phyloP scores from a whole-genome alignment of 208 protist species.

The Phytomonas francai region DNA sequence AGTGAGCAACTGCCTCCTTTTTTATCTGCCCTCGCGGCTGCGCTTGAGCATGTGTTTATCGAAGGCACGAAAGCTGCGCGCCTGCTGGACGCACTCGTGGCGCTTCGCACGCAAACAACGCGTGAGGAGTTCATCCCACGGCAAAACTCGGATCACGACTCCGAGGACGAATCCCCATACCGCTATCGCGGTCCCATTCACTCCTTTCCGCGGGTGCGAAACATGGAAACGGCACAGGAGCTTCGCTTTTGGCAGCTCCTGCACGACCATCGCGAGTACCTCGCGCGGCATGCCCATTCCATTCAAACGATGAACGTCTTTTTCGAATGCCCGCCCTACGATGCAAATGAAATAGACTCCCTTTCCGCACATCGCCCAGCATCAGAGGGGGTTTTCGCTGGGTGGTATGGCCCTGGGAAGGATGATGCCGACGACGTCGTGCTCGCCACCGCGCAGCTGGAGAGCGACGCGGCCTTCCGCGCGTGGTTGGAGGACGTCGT shows the following conservation, averaged over 20 bases:
- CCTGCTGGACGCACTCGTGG: constrained; percentile 36
- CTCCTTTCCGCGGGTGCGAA: constrained; percentile 64
- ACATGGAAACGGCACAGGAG: constrained; percentile 51
- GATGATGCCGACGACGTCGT: constrained; percentile 53
- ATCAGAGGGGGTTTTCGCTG: constrained; percentile 18
- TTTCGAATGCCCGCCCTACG: constrained; percentile 64
- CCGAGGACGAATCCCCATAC: constrained; percentile 24
- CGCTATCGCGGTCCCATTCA: constrained; percentile 63
- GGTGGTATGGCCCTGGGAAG: constrained; percentile 43
- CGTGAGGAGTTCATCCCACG: constrained; percentile 71
- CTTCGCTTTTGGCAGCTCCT: constrained; percentile 49
- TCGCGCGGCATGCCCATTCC: constrained; percentile 40
- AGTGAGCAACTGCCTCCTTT: constrained; percentile 32
- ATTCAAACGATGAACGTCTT: constrained; percentile 72
- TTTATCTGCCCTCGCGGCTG: constrained; percentile 33
- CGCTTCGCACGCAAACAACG: constrained; percentile 31
- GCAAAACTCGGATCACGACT: constrained; percentile 8
- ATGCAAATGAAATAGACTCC: constrained; percentile 1
- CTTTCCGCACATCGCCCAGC: constrained; percentile 5
- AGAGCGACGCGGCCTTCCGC: constrained; percentile 27
- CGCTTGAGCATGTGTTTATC: constrained; percentile 34
- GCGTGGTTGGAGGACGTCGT: constrained; percentile 76
- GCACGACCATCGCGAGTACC: constrained; percentile 47
- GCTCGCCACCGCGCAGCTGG: constrained; percentile 36
- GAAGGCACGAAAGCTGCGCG: constrained; percentile 20